Evolutionary conservation across 2,329 filamentous ascomycete species (phyloP), one percentile per base, ranked within the genome.

Genomic region (Epichloe aotearoae): DNA sequence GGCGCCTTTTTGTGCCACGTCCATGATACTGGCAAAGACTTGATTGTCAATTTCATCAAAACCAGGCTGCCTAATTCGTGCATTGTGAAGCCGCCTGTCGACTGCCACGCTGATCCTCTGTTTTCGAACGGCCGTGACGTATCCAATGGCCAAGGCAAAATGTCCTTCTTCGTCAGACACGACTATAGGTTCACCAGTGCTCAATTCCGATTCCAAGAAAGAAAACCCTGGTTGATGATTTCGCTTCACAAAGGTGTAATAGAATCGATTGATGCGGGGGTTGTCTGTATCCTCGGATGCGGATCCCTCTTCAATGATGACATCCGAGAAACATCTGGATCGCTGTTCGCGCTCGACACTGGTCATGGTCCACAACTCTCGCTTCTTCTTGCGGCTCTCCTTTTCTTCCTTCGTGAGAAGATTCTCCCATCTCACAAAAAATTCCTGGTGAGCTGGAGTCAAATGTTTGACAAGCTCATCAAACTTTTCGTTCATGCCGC

Each of bases 351-450:
- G 83, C 64, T 97, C 88, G 1, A 73, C 74, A 63, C 93, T 96
- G 20, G 90, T 71, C 86, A 98, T 94, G 0, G 90, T 96, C 93
- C 93, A 98, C 2, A 98, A 72, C 64, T 98, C 93, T 56, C 89
- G 77, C 54, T 89, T 82, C 55, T 89, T 84, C 61, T 86, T 94
- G 63, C 93, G 84, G 62, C 86, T 82, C 60, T 95, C 89, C 59
- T 84, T 88, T 65, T 98, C 93, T 70, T 98, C 93, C 63, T 93
- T 93, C 0, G 91, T 97, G 38, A 98, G 73, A 14, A 98, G 74
- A 47, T 84, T 78, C 65, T 98, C 93, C 93, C 93, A 98, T 63
- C 93, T 95, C 55, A 86, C 75, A 66, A 98, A 65, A 65, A 97
- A 98, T 0, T 82, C 78, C 57, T 81, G 80, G 61, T 96, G 86